Base-by-base conservation (phyloP, 2,329 filamentous ascomycete genomes). In the Colletotrichum sp. region DNA sequence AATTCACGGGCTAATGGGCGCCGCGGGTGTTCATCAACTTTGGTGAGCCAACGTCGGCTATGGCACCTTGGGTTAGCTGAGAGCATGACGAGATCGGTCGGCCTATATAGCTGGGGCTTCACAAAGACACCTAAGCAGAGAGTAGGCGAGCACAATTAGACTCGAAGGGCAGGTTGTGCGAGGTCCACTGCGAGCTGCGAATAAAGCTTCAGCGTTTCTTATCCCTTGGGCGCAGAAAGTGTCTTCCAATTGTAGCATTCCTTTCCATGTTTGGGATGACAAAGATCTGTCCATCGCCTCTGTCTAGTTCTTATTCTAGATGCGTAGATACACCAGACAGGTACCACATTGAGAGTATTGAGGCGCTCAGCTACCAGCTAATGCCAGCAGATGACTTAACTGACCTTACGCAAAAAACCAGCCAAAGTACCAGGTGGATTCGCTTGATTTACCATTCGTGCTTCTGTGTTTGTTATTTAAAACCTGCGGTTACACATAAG, bases 161-260 rank as follows among this genome's bases (percentile, higher is more conserved):
- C 32, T 15, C 32, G 5, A 7, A 7, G 6, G 6, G 32, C 30
- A 2, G 12, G 32, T 39, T 39, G 16, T 7, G 18, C 18, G 18
- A 48, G 18, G 18, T 48, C 18, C 18, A 48, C 44, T 48, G 44
- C 4, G 18, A 48, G 18, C 44, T 48, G 10, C 10, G 10, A 48
- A 48, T 18, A 48, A n/a, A 48, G 18, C 10, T n/a, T 4, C 44
- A 7, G 6, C 9, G 5, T n/a, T 22, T n/a, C 44, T 22, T 6
- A 22, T 22, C 3, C 6, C 44, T 48, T 22, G 2, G 10, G 10
- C n/a, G n/a, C 39, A n/a, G 39, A n/a, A 44, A 9, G 6, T n/a
- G 1, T 3, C 0, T 18, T 44, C 1, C 18, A 44, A 10, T 10
- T 6, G 5, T n/a, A 44, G 9, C 18, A 6, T 22, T 48, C 10